Evolutionary conservation across 2,329 filamentous ascomycete genomes (phyloP).

Genomic region (Rasamsonia emersonii): DNA sequence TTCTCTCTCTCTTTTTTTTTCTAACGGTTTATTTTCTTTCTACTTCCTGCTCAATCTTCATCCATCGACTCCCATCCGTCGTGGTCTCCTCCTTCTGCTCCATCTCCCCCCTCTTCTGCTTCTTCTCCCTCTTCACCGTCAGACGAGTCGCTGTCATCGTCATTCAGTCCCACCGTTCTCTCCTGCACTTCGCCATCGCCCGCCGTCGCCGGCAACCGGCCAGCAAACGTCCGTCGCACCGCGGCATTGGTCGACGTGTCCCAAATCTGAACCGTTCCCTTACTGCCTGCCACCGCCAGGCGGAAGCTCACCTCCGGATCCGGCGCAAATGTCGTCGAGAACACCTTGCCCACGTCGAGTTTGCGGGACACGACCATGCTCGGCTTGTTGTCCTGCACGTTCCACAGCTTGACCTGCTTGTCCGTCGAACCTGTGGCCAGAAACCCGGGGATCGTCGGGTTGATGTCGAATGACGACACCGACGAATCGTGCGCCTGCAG

Average conservation of each 20-base stretch:
- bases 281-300: slow-evolving; percentile 87
- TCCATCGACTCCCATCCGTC: slow-evolving; percentile 50
- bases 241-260: slow-evolving; percentile 89
- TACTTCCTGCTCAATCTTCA: slow-evolving; percentile 34
- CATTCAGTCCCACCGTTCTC: slow-evolving; percentile 64
- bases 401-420: slow-evolving; percentile 95
- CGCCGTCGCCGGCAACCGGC: slow-evolving; percentile 52
- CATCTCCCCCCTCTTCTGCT: slow-evolving; percentile 39
- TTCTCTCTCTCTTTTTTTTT: too few relatives aligned
- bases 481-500: slow-evolving; percentile 92
- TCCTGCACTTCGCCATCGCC: slow-evolving; percentile 59
- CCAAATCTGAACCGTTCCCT: slow-evolving; percentile 88
- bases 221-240: slow-evolving; percentile 76
- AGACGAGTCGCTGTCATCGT: slow-evolving; percentile 57
- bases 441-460: slow-evolving; percentile 80
- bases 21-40: too few relatives aligned
- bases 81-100: slow-evolving; percentile 36
- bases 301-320: slow-evolving; percentile 87
- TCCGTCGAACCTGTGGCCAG: slow-evolving; percentile 90
- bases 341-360: slow-evolving; percentile 88
- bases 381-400: slow-evolving; percentile 69
- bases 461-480: slow-evolving; percentile 87
- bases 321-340: slow-evolving; percentile 81
- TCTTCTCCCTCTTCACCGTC: slow-evolving; percentile 51
- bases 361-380: slow-evolving; percentile 87